Percentiles rank a stretch among this genome's conserved stretches.
Conservation (phyloP, 768 basidiomycete genomes). For the Amanita phalloides region DNA sequence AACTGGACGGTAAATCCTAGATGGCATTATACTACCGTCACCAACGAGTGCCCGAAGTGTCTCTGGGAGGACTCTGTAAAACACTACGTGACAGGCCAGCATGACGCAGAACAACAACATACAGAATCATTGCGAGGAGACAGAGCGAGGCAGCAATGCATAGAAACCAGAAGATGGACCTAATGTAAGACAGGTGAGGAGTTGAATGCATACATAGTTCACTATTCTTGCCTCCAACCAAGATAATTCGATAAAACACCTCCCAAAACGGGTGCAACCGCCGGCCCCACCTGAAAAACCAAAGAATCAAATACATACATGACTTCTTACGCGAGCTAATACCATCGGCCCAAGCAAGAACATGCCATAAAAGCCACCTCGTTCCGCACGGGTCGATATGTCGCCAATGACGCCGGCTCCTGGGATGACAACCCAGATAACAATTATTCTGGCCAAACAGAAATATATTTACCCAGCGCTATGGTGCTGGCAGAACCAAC, state of each 20-base stretch:
- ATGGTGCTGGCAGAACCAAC: conserved; percentile 73
- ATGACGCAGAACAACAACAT: conserved; percentile 6
- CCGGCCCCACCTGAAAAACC: conserved; percentile 40
- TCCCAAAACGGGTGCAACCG: conserved; percentile 48
- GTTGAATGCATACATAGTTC: not conserved
- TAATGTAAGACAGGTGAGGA: not conserved
- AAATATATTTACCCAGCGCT: conserved; percentile 43
- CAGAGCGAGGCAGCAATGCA: conserved; percentile 36
- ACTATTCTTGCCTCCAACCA: conserved; percentile 48
- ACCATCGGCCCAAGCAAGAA: conserved; percentile 60
- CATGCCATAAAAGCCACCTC: conserved; percentile 65
- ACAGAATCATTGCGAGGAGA: conserved; percentile 39
- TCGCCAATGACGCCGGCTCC: conserved; percentile 75
- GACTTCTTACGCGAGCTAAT: conserved; percentile 3
- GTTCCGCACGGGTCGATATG: conserved; percentile 60
- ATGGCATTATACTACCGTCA: conserved; percentile 37
- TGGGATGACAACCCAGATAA: conserved; percentile 11
- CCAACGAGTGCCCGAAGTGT: conserved; percentile 44
- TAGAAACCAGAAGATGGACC: conserved; percentile 54
- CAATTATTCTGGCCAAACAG: not conserved
- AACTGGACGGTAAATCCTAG: conserved; percentile 38
- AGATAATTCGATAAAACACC: conserved; percentile 46
- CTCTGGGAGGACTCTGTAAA: conserved; percentile 37
- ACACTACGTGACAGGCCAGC: conserved; percentile 9
- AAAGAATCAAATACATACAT: conserved; percentile 4